Base-by-base conservation (phyloP, 176 grass and related monocot species). In the Thinopyrum elongatum region DNA sequence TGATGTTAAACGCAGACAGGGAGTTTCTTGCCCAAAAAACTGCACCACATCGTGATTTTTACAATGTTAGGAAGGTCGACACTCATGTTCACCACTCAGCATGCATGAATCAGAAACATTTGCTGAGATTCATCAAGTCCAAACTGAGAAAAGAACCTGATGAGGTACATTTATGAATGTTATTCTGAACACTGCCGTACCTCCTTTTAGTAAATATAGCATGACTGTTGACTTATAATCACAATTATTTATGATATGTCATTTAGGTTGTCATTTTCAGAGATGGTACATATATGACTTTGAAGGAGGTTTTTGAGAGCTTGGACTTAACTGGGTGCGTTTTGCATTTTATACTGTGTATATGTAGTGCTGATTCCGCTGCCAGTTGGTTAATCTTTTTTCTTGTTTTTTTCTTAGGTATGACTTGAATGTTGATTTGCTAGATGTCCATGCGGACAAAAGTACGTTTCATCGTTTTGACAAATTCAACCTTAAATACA, bases 391-490 rank as follows among this genome's bases (percentile, higher is more conserved):
- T 89, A 77, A 75, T 57, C 70, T 79, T 71, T 79, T 64, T 65
- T 88, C n/a, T 85, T 84, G 21, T 87, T 85, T 59, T 59, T 55
- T 89, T 83, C 3, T 63, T 82, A 99, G 97, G 90, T 94, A 93
- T 87, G 97, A 99, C 63, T 65, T 99, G 25, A 99, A 96, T 87
- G 97, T 99, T 76, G 97, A 99, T 90, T 89, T 99, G 65, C 84
- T 99, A 91, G 97, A 99, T 53, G 97, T 99, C 42, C 97, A 99
- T 90, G 97, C 97, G 30, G 97, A 99, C 86, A 99, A 99, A 86
- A 99, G 94, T 84, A 99, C 94, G 8, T 99, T 99, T 94, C 97
- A 99, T 59, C 94, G 97, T 86, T 99, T 99, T 91, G 97, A 99
- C 76, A 99, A 96, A 79, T 99, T 99, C 67, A 99, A 99, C 74